These are phyloP conservation scores for Candida germanica DNA, from an alignment of 805 yeast genomes.

Conservation along the genomic window DNA sequence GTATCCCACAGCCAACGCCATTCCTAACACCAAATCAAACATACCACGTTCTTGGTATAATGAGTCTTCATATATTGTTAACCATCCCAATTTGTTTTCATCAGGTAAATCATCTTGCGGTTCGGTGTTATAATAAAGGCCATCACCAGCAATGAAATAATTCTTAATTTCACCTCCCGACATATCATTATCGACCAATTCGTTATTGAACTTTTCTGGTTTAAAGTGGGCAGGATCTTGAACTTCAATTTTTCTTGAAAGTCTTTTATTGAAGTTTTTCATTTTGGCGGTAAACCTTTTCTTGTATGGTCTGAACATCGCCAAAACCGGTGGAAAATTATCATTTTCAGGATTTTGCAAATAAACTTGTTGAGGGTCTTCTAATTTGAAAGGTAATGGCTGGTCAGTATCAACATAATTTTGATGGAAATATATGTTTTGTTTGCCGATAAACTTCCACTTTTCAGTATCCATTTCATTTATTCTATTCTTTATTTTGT, in stretches of 20 bases:
- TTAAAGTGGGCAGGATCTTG: constrained; percentile 2
- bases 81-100: constrained; percentile 61
- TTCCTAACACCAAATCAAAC: constrained; percentile 54
- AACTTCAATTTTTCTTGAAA: constrained; percentile 6
- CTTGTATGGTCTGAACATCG: constrained; percentile 42
- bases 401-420: constrained; percentile 21
- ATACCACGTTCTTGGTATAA: constrained; percentile 36
- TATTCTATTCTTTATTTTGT: constrained; percentile 18
- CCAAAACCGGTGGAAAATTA: constrained; percentile 28
- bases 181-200: constrained; percentile 19
- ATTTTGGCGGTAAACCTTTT: constrained; percentile 35
- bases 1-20: constrained; percentile 50
- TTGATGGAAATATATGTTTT: constrained; percentile 37
- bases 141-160: constrained; percentile 53
- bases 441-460: constrained; percentile 30
- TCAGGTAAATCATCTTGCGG: constrained; percentile 63
- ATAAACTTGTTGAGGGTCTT: constrained; percentile 24
- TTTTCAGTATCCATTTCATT: constrained; percentile 14
- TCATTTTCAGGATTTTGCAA: constrained; percentile 16
- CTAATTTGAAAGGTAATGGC: constrained; percentile 9
- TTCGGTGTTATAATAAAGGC: constrained; percentile 39
- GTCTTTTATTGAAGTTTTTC: constrained; percentile 27
- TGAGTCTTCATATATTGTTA: constrained; percentile 53
- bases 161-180: constrained; percentile 23
- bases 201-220: constrained; percentile 8